Base-by-base conservation (phyloP, 148 eudicot species). In the Selenicereus undatus region DNA sequence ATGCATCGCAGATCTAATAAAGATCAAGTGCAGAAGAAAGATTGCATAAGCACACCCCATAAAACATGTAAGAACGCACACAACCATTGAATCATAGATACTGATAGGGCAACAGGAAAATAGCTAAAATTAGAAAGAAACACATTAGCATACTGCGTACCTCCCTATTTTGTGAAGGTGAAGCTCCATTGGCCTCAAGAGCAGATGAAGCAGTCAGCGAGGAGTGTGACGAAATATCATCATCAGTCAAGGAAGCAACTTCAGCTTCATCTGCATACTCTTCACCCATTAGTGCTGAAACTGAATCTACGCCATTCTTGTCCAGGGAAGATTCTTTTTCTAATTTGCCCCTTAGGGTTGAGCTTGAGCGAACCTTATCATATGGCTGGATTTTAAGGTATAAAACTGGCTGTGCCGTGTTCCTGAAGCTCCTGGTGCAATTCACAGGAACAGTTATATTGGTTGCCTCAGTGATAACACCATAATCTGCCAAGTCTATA, bases 241-340 rank as follows among this genome's bases (percentile, higher is more conserved):
- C 95, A 88, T 94, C 98, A 1, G 91, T 87, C 42, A 85, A 78
- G 32, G 95, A 91, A 17, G 91, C 91, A 82, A 84, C 71, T 86
- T 93, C 99, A 39, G 99, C 92, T 87, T 92, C 99, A 77, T 94
- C 99, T 14, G 91, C 93, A 86, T 91, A 89, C 82, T 96, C 97
- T 88, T 91, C 96, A 80, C 85, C 84, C 90, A 89, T 90, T 81
- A 89, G 68, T 17, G 88, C 85, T 54, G 97, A 94, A 72, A 90
- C 90, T 52, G 97, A 91, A 48, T 85, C 95, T 17, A 79, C 75
- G 60, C 83, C 90, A 80, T 86, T 90, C 80, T 86, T 85, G 32
- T 91, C 95, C 76, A 88, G 54, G 16, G 90, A 91, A 76, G 89
- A 84, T 86, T 87, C 93, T 86, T 89, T 89, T 26, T 62, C 81